A percentile compares a stretch with the other conserved stretches of the same genome.
These are phyloP conservation scores for Centrapalus pauciflorus DNA, from an alignment of 129 eudicot species.

Conservation along the genomic window DNA sequence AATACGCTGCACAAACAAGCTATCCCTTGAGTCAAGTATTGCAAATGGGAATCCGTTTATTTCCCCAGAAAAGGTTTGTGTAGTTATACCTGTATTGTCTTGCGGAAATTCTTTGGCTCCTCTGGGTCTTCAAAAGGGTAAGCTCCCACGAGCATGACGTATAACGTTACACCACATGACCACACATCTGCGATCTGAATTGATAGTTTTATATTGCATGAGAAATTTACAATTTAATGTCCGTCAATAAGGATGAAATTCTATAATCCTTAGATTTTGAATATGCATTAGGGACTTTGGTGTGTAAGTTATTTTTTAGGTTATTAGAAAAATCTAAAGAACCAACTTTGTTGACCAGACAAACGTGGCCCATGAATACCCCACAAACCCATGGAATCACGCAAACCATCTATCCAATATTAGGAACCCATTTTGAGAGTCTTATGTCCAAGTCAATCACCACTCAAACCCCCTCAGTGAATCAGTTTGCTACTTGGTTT, in stretches of 20 bases:
- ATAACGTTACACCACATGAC: conserved; percentile 95
- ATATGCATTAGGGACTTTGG: too few species aligned
- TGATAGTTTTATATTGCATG: not conserved
- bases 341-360: too few species aligned
- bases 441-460: too few species aligned
- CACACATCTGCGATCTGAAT: conserved; percentile 87
- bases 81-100: conserved; percentile 65
- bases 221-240: not conserved
- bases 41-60: not conserved
- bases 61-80: not conserved
- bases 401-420: too few species aligned
- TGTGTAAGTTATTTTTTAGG: too few species aligned
- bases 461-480: too few species aligned
- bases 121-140: conserved; percentile 93
- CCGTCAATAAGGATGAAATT: not conserved
- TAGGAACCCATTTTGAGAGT: too few species aligned
- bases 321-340: too few species aligned
- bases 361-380: too few species aligned
- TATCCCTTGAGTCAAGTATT: conserved; percentile 5
- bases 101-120: conserved; percentile 60
- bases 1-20: conserved; percentile 62
- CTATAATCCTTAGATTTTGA: too few species aligned
- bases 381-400: too few species aligned
- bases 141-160: conserved; percentile 93
- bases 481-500: too few species aligned